A percentile compares a stretch with the other conserved stretches of the same genome.
These are phyloP conservation scores for Umbelopsis sp. DNA, from an alignment of 192 early-diverging fungal species.

Conservation along the genomic window DNA sequence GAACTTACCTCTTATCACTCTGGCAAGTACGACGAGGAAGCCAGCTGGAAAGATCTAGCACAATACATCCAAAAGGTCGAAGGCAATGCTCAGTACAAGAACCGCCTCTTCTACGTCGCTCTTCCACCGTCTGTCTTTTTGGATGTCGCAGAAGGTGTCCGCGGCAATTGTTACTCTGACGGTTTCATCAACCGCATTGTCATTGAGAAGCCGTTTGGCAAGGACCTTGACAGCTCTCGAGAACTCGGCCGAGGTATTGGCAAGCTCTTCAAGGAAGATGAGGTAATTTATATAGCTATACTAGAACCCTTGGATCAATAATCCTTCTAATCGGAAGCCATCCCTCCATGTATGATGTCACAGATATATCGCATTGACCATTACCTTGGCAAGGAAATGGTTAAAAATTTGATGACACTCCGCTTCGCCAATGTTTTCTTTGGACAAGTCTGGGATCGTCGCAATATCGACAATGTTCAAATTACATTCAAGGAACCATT, in stretches of 20 bases:
- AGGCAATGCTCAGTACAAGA: slow-evolving; percentile 42
- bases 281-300: slow-evolving; percentile 52
- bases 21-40: slow-evolving; percentile 84
- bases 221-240: slow-evolving; percentile 83
- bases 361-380: slow-evolving; percentile 98
- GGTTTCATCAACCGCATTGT: slow-evolving; percentile 81
- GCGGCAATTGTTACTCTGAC: slow-evolving; percentile 65
- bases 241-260: slow-evolving; percentile 73
- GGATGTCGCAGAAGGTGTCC: slow-evolving; percentile 75
- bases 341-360: neutral
- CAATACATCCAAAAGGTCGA: slow-evolving; percentile 58
- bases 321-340: neutral
- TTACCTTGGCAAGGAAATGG: slow-evolving; percentile 99
- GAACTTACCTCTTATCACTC: slow-evolving; percentile 71
- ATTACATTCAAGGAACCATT: slow-evolving; percentile 98
- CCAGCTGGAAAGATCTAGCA: slow-evolving; percentile 69
- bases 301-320: no score
- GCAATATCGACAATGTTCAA: slow-evolving; percentile 90
- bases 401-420: slow-evolving; percentile 94
- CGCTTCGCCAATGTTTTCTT: slow-evolving; percentile 96
- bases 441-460: slow-evolving; percentile 88
- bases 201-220: slow-evolving; percentile 98
- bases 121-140: slow-evolving; percentile 95
- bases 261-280: slow-evolving; percentile 82
- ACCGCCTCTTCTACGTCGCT: slow-evolving; percentile 95